Base-by-base conservation (phyloP, 2,329 filamentous ascomycete species). In the Rutstroemia sp. region DNA sequence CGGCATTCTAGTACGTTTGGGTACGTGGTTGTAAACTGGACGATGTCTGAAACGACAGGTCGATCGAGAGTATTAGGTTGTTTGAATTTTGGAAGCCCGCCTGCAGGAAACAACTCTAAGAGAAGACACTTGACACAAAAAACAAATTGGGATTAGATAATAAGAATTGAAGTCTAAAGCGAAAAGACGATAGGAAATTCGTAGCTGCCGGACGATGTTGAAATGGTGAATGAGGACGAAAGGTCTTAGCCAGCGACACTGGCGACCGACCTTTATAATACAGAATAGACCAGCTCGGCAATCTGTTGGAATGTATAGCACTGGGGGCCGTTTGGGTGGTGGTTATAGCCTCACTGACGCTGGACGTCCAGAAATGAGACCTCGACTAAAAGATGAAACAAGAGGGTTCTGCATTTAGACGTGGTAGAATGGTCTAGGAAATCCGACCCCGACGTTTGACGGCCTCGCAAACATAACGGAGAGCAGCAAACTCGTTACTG, bases 221-320 rank as follows among this genome's bases (percentile, higher is more conserved):
- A 47, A 25, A 51, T 46, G 30, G 23, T 46, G 48, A 52, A 52
- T 51, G 48, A 56, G 48, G 48, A 52, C 27, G 34, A 56, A 56
- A 52, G 54, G 54, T 47, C 54, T 56, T 44, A 56, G 54, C 54
- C 54, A 56, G 48, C 39, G 16, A 46, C 37, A 52, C 48, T 42
- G 34, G 48, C 48, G 48, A 52, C 48, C 48, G 41, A 30, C 48
- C 48, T 56, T 56, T 56, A 56, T 56, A 56, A 56, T 56, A 47
- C 48, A 47, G 17, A 47, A 56, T 52, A 39, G 39, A 56, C 30
- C 41, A 56, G 47, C 41, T 52, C 42, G 48, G 44, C 25, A 34
- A 39, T 51, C 34, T 56, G 54, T 56, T 56, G 34, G 54, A 56
- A 52, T 8, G 17, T 8, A 47, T 51, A 23, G 52, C 21, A 12